A percentile compares a stretch with the other conserved stretches of the same genome.
These are phyloP conservation scores for Aspergillus bertholletiae DNA, from an alignment of 495 filamentous ascomycete genomes.

Conservation along the genomic window DNA sequence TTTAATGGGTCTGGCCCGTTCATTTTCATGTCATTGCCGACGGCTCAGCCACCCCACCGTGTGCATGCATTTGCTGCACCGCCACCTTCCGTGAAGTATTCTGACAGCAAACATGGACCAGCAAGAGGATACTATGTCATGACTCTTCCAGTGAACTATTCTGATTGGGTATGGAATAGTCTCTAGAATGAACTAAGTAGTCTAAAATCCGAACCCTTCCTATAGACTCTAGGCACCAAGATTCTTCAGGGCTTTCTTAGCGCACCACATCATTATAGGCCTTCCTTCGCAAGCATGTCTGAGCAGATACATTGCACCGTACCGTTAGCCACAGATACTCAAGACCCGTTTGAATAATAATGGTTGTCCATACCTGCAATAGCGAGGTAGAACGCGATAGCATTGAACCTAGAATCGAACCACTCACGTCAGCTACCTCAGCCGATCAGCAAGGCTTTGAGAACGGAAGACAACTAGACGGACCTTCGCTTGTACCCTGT, in stretches of 20 bases:
- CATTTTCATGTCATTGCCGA: not conserved
- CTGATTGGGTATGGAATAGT: not conserved
- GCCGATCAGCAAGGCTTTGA: not conserved
- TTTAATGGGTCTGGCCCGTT: not conserved
- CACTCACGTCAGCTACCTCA: constrained; percentile 10
- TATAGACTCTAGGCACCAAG: constrained; percentile 18
- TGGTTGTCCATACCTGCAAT: constrained; percentile 62
- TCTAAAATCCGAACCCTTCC: not conserved
- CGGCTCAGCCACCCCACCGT: not conserved
- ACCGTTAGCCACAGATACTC: constrained; percentile 1
- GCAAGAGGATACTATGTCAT: not conserved
- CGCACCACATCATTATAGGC: constrained; percentile 21
- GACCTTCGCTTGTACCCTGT: constrained; percentile 69
- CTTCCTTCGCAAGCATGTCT: constrained; percentile 40
- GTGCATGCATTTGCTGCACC: constrained; percentile 11
- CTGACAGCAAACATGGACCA: not conserved
- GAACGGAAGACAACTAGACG: not conserved
- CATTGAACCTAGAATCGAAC: constrained; percentile 70
- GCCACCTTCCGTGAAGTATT: constrained; percentile 6
- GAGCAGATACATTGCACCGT: not conserved
- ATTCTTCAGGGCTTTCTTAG: constrained; percentile 7
- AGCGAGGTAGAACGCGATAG: constrained; percentile 89
- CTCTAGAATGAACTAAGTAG: not conserved
- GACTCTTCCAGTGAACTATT: not conserved
- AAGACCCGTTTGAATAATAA: not conserved